Evolutionary conservation across 768 basidiomycete species (phyloP), one percentile per base, ranked within the genome.

Genomic region (Agaricus bisporus): DNA sequence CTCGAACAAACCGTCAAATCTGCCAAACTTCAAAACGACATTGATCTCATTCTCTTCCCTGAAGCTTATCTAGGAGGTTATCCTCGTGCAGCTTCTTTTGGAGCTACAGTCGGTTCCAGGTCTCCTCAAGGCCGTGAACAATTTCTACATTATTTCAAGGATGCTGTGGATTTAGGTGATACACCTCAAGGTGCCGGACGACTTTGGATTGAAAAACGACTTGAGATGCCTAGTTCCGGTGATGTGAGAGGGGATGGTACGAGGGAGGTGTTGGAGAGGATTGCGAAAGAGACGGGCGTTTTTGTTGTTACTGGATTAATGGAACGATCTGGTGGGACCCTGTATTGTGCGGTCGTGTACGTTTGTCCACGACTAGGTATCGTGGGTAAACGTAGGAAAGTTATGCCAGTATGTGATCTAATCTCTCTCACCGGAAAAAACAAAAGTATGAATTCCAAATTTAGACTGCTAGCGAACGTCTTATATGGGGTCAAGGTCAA

Each of bases 401-500:
- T 86, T 20, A 68, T 82, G 59, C 85, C 85, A 2, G 42, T 44
- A 44, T 7, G 42, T 44, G 1, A 9, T 26, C 20, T 26, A 3
- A 7, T 32, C 32, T 22, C 32, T 32, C 32, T 32, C 32, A 7
- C 32, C 11, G 1, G 8, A 32, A 32, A 8, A 32, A 7, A 32
- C 32, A 32, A 32, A 32, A 32, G 11, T 22, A 1, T 22, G 32
- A 32, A 11, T 32, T 8, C 8, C 32, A 6, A 22, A 41, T n/a
- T 11, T 22, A 44, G 42, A 86, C 85, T 7, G 84, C 71, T 0
- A 57, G 69, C 48, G 85, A 86, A 60, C 69, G 82, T 22, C 61
- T 82, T 12, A 73, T 86, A 32, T 86, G 84, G 85, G 82, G 81
- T 3, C 73, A 73, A 55, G 83, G 84, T 1, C 76, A 82, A 55